Base-by-base conservation (phyloP, 495 filamentous ascomycete species). In the Hypoxylon cercidicola region DNA sequence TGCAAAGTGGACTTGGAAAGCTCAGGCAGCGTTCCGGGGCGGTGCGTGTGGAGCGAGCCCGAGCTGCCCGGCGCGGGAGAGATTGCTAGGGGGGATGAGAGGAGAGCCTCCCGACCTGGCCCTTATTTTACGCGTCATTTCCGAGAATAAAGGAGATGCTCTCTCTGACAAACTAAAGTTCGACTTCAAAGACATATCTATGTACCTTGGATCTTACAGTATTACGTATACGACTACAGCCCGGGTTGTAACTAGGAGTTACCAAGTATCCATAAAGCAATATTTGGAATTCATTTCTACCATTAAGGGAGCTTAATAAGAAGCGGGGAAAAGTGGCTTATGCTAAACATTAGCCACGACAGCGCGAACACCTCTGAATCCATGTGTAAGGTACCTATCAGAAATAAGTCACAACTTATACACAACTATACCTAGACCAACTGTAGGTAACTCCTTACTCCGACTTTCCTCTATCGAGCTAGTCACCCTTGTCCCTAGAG, bases 111-210 rank as follows among this genome's bases (percentile, higher is more conserved):
- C 60, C 49, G 64, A 67, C 47, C 34, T 43, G 28, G 41, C 18
- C 18, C 39, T 39, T 68, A 52, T 58, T 62, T 45, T 60, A 68
- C 64, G 53, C 58, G 53, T 68, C 54, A 68, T 68, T 68, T 68
- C 64, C 55, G 51, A 43, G 54, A 61, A 60, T 39, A 61, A 61
- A 57, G 45, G 32, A 41, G 20, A 25, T 16, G 37, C 43, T 54
- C 57, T 54, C 23, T 59, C 16, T 44, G 13, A 37, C 10, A 23
- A 52, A 40, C 53, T 39, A 49, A 49, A 53, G 46, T 45, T 55
- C 13, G 18, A 50, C 50, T 55, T 32, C 18, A 44, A 44, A 30
- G n/a, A 21, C n/a, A 32, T 49, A 10, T 25, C 5, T 25, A 10
- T 8, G 3, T 8, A 32, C 5, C 30, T 32, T 1, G 9, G 30